Conservation (phyloP, 352 stramenopile species). For the Halophytophthora polymorphica region DNA sequence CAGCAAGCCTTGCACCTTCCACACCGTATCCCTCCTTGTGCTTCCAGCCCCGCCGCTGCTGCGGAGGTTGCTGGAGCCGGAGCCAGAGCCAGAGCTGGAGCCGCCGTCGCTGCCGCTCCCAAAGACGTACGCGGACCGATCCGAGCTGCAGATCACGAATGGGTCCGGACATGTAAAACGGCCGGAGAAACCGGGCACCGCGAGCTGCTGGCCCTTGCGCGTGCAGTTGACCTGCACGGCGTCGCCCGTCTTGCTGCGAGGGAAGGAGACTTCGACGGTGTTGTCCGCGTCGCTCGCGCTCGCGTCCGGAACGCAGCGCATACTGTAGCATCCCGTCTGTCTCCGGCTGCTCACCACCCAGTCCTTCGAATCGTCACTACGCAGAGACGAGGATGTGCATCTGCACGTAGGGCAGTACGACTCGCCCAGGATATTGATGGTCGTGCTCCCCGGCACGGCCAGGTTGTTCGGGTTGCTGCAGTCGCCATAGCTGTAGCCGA, state of each 20-base stretch:
- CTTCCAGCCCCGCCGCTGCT: no score
- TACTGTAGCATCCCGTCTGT: slow-evolving; percentile 75
- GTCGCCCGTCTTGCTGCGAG: slow-evolving; percentile 20
- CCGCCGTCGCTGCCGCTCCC: slow-evolving; percentile 2
- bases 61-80: slow-evolving; percentile 1
- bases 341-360: slow-evolving; percentile 59
- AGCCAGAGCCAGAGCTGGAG: background rate
- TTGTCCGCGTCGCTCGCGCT: slow-evolving; percentile 8
- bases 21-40: no score
- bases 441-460: slow-evolving; percentile 32
- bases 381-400: slow-evolving; percentile 65
- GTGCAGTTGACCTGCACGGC: slow-evolving; percentile 46
- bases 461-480: slow-evolving; percentile 65
- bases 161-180: slow-evolving; percentile 70
- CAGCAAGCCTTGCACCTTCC: no score
- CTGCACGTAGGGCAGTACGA: slow-evolving; percentile 71
- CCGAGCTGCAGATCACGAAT: slow-evolving; percentile 47
- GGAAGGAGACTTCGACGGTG: slow-evolving; percentile 48
- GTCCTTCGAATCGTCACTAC: slow-evolving; percentile 49
- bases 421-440: slow-evolving; percentile 76
- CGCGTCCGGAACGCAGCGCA: slow-evolving; percentile 45
- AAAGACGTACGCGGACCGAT: slow-evolving; percentile 13
- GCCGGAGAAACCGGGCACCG: slow-evolving; percentile 49
- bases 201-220: slow-evolving; percentile 33
- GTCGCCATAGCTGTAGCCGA: slow-evolving; percentile 63